These are phyloP conservation scores for Garcia nutans DNA, from an alignment of 345 rosid genomes.

Conservation along the genomic window DNA sequence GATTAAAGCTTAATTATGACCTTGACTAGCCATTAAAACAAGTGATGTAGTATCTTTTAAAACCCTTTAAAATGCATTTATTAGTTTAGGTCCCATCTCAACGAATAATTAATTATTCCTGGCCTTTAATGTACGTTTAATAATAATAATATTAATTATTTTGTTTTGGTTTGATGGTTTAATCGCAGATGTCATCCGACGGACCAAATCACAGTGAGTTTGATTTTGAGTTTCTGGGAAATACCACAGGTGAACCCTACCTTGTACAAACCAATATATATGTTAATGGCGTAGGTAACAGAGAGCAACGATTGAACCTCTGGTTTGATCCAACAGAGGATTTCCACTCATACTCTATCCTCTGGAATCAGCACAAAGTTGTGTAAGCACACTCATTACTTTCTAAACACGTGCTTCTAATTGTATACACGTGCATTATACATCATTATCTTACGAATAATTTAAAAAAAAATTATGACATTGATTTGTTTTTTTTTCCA, in stretches of 20 bases:
- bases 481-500: too few relatives aligned
- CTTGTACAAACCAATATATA: slow-evolving; percentile 81
- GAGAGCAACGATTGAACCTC: slow-evolving; percentile 84
- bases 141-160: too few relatives aligned
- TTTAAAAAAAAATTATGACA: too few relatives aligned
- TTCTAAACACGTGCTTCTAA: neutral
- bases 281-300: slow-evolving; percentile 91
- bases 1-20: too few relatives aligned
- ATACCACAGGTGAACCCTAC: slow-evolving; percentile 91
- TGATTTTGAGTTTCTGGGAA: slow-evolving; percentile 94
- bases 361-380: slow-evolving; percentile 85
- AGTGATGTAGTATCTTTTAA: too few relatives aligned
- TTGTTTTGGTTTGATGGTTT: neutral
- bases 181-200: slow-evolving; percentile 87
- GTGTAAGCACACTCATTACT: slow-evolving; percentile 47
- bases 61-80: slow-evolving; percentile 14
- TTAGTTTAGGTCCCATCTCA: slow-evolving; percentile 1
- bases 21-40: too few relatives aligned
- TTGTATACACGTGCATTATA: neutral
- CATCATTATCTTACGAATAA: too few relatives aligned
- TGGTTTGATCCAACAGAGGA: slow-evolving; percentile 98
- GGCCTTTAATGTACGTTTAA: neutral
- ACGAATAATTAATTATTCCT: neutral
- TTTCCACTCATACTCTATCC: slow-evolving; percentile 77
- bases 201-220: slow-evolving; percentile 92